Evolutionary conservation across 2,329 filamentous ascomycete genomes (phyloP), one percentile per base, ranked within the genome.

Genomic region (Lanzia echinophila): DNA sequence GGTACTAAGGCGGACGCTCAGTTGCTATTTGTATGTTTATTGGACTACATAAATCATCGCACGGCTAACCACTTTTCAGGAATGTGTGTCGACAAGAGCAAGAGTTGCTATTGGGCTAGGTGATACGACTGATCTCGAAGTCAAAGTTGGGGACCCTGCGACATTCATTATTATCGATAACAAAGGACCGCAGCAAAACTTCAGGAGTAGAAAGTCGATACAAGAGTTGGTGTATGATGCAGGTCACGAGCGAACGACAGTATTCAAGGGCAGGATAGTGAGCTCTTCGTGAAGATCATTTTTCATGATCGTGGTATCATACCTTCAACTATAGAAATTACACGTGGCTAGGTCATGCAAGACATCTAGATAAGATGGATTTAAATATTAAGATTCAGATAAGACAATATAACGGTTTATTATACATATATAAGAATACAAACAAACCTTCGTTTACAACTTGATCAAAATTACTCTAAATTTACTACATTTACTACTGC

Each of bases 1-100:
- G 84, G 84, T 0, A 85, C 81, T 1, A 75, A 74, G 55, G 64
- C 69, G 15, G 82, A 86, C 63, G 78, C 82, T 0, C 73, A 78
- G 56, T 56, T 83, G 3, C 68, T 89, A 45, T 86, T 75, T 62
- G 77, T 77, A 65, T 69, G 76, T 68, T n/a, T 5, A 20, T 47
- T 46, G 15, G 12, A 12, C 34, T 6, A 6, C 38, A 7, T 32
- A 15, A 6, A 47, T 28, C 24, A 13, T n/a, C 7, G 36, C 15
- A 3, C 10, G n/a, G 31, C 15, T 17, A 39, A 17, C 39, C 36
- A 52, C 56, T 63, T 28, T 19, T 12, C 44, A 67, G 65, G 57
- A 67, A 62, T 68, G 65, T 45, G 56, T 67, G 36, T 65, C 65
- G 28, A 60, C 49, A 38, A 56, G 66, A 56, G 66, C 66, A 3